These are phyloP conservation scores for Aspergillus calidoustus DNA, from an alignment of 2,329 filamentous ascomycete genomes.

Conservation along the genomic window DNA sequence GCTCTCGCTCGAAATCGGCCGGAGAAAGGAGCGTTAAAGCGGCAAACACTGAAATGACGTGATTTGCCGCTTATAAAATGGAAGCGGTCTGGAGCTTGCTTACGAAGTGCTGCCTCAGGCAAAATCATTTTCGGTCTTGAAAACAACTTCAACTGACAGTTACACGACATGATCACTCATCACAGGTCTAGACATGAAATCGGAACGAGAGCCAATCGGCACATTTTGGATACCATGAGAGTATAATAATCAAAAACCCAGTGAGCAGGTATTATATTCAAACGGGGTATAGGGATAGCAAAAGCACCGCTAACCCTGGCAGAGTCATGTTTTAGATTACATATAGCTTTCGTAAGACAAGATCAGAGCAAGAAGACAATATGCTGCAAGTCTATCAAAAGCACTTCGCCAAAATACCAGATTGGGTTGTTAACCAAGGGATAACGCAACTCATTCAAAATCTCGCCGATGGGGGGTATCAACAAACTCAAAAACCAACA, in stretches of 20 bases:
- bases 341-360: conserved; percentile 5
- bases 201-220: background rate
- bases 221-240: background rate
- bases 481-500: conserved; percentile 29
- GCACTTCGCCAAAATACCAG: conserved; percentile 16
- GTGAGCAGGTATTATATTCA: background rate
- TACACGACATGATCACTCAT: background rate
- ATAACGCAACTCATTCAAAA: conserved; percentile 28
- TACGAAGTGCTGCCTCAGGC: conserved; percentile 18
- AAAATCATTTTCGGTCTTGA: background rate
- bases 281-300: background rate
- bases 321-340: conserved; percentile 11
- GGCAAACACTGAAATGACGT: conserved; percentile 35
- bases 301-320: conserved; percentile 1
- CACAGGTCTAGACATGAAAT: background rate
- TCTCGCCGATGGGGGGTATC: conserved; percentile 32
- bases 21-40: conserved; percentile 13
- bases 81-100: conserved; percentile 29
- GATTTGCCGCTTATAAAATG: conserved; percentile 40
- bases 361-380: conserved; percentile 20
- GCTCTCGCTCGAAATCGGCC: conserved; percentile 1
- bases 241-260: background rate
- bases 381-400: conserved; percentile 27
- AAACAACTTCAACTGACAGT: background rate
- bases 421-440: conserved; percentile 15